A percentile compares a stretch with the other conserved stretches of the same genome.
Conservation (phyloP, 1,284 basidiomycete species). For the Cutaneotrichosporon sp. region DNA sequence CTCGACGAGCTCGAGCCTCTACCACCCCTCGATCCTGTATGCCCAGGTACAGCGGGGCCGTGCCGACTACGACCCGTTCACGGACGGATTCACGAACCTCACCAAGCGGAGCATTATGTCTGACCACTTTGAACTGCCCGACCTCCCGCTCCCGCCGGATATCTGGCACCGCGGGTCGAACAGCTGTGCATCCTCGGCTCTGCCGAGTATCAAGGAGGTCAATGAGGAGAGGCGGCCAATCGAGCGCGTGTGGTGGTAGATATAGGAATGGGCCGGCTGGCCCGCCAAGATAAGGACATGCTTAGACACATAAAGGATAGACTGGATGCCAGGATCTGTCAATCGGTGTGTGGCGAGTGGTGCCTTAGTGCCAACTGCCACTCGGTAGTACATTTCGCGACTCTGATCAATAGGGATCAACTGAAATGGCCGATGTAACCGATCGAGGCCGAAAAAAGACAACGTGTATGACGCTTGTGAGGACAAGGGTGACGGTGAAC, state of each 20-base stretch:
- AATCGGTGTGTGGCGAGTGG: too few relatives aligned
- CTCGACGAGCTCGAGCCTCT: not conserved
- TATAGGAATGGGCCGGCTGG: not conserved
- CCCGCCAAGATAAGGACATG: not conserved
- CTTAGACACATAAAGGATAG: not conserved
- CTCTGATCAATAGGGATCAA: too few relatives aligned
- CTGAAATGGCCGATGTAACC: too few relatives aligned
- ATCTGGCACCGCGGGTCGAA: not conserved
- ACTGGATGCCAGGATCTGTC: too few relatives aligned
- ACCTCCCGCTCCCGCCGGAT: not conserved
- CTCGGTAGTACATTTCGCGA: too few relatives aligned
- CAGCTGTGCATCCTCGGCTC: not conserved
- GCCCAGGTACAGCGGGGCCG: too few relatives aligned
- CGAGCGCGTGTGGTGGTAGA: not conserved
- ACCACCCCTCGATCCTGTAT: not conserved
- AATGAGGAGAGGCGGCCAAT: not conserved
- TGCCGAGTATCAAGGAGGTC: constrained; percentile 2
- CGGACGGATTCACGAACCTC: not conserved
- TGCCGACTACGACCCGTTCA: not conserved
- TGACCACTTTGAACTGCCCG: not conserved
- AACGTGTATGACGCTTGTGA: too few relatives aligned
- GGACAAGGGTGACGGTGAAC: too few relatives aligned
- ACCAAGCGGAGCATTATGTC: not conserved
- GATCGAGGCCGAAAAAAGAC: too few relatives aligned
- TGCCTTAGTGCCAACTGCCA: too few relatives aligned